Percentiles rank a stretch among this genome's conserved stretches.
Conservation (phyloP, 306 rosid species). For the Glycine latifolia region DNA sequence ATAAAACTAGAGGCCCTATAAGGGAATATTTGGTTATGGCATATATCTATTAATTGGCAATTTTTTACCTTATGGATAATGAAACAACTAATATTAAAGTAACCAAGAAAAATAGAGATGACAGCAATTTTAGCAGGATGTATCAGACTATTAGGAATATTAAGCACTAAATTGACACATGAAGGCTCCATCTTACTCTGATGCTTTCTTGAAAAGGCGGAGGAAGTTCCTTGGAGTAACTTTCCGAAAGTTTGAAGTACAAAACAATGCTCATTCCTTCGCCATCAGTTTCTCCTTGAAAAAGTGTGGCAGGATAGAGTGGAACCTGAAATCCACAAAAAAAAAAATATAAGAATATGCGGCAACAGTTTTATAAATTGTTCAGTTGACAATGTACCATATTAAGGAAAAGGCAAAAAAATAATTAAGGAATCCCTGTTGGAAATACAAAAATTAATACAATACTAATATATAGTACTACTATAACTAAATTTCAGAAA, state of each 20-base stretch:
- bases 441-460: constrained; percentile 8
- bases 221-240: constrained; percentile 84
- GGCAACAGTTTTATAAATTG: constrained; percentile 2
- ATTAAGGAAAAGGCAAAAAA: constrained; percentile 12
- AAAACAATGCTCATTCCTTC: constrained; percentile 93
- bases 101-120: constrained; percentile 4
- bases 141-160: not conserved
- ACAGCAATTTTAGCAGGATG: constrained; percentile 1
- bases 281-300: constrained; percentile 95
- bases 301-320: constrained; percentile 77
- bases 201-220: constrained; percentile 80
- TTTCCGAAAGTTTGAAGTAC: constrained; percentile 90
- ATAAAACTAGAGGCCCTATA: not conserved
- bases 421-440: constrained; percentile 4
- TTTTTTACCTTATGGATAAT: not conserved
- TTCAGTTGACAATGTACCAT: constrained; percentile 1
- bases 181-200: constrained; percentile 69
- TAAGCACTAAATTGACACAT: constrained; percentile 30
- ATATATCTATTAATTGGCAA: not conserved
- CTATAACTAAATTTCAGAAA: constrained; percentile 1
- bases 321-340: constrained; percentile 73
- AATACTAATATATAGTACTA: not conserved
- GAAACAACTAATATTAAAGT: constrained; percentile 1
- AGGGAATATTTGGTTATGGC: constrained; percentile 20
- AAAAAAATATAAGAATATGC: constrained; percentile 30